Base-by-base conservation (phyloP, 345 rosid species). In the Eucalyptus globulus region DNA sequence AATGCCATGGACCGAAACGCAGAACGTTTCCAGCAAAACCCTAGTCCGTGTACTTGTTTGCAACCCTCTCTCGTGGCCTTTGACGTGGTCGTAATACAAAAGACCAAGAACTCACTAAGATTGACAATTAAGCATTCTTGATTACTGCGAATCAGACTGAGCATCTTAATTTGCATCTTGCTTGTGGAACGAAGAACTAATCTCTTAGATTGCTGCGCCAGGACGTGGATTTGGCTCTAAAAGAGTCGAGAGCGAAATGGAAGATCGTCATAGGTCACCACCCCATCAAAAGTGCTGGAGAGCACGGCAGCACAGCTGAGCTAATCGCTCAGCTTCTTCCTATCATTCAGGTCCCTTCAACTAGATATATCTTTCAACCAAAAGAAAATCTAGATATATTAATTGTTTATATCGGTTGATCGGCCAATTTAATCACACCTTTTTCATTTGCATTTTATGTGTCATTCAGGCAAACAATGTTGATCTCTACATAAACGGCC, bases 261-360 rank as follows among this genome's bases (percentile, higher is more conserved):
- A 94, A 94, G 87, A 87, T 94, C 11, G 96, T 93, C 15, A 90
- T 93, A 19, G 96, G 95, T 62, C 95, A 94, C 85, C 96, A 94
- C 80, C 89, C 95, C 80, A 93, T 94, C 89, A 93, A 89, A 76
- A 94, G 95, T 87, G 91, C 89, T 14, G 96, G 96, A 54, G 92
- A 89, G 31, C 96, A 94, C 60, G 93, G 94, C 16, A 91, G 92
- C 87, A 93, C 95, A 31, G 29, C 22, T 5, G 94, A 94, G 67
- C 92, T 94, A 34, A 88, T 40, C 7, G 80, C 89, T 22, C 87
- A 76, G 21, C 80, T 94, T 26, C 93, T 93, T 54, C 96, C 96
- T 49, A 88, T 93, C 3, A 91, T 94, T 4, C 87, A 93, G 93
- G 96, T 93, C 83, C 83, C 27, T 37, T 37, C 26, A 72, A 19